Conservation (phyloP, 805 yeast species). For the Soucietia sequanensis region DNA sequence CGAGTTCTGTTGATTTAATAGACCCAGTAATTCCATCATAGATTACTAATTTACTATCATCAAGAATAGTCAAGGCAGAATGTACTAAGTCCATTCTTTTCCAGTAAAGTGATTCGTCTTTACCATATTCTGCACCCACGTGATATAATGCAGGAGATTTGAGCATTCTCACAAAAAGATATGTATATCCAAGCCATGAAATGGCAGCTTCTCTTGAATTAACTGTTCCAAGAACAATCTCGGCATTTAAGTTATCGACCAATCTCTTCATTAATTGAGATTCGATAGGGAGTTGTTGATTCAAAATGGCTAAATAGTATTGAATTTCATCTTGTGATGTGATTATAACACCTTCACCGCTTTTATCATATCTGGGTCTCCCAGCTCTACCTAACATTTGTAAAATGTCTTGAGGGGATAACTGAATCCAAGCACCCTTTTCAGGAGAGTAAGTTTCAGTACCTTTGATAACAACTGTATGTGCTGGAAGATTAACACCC, state of each 20-base stretch:
- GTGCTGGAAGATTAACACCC: slow-evolving; percentile 97
- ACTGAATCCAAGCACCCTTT: slow-evolving; percentile 81
- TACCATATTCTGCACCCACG: slow-evolving; percentile 63
- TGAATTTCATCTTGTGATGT: slow-evolving; percentile 84
- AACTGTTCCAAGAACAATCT: slow-evolving; percentile 72
- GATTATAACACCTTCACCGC: slow-evolving; percentile 92
- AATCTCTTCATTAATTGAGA: slow-evolving; percentile 73
- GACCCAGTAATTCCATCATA: slow-evolving; percentile 53
- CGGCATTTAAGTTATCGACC: slow-evolving; percentile 83
- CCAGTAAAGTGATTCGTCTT: slow-evolving; percentile 47
- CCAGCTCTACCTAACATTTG: slow-evolving; percentile 99
- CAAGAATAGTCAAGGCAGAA: slow-evolving; percentile 66
- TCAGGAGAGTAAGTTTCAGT: slow-evolving; percentile 93
- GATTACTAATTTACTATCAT: slow-evolving; percentile 53
- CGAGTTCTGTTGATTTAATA: slow-evolving; percentile 56
- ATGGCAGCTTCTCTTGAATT: slow-evolving; percentile 62
- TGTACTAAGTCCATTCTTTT: slow-evolving; percentile 70
- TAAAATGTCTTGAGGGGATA: slow-evolving; percentile 91
- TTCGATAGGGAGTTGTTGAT: slow-evolving; percentile 90
- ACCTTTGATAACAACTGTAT: slow-evolving; percentile 89
- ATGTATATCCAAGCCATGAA: slow-evolving; percentile 77
- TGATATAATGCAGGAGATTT: slow-evolving; percentile 71
- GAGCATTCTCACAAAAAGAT: slow-evolving; percentile 76
- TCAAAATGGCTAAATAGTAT: slow-evolving; percentile 84
- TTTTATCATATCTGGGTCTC: slow-evolving; percentile 87